Evolutionary conservation across 768 basidiomycete genomes (phyloP), one percentile per base, ranked within the genome.

Genomic region (Mycena venus): DNA sequence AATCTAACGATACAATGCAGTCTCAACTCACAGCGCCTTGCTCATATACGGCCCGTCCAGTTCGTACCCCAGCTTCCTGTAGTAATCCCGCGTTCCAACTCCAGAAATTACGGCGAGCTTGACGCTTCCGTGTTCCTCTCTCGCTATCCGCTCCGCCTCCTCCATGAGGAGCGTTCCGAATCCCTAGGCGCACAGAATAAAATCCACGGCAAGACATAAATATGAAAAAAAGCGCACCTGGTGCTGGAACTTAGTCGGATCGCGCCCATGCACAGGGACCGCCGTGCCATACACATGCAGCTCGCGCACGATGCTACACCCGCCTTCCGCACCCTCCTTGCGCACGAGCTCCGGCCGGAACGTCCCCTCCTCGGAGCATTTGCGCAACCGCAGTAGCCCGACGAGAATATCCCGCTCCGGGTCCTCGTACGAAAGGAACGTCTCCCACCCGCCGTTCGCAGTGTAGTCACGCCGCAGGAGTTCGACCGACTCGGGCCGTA

Each of bases 391-490:
- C 44, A 99, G 88, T 32, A 99, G 85, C 25, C 98, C 98, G 73
- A 99, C 92, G 55, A 99, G 91, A 82, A 99, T 99, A 79, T 99
- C 98, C 66, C 91, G 92, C 83, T 97, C 96, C 8, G 98, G 98
- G 82, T 99, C 98, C 85, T 99, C 98, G 81, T 99, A 99, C 32
- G 97, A 98, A 6, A 99, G 86, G 90, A 99, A 99, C 2, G 98
- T 99, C 85, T 99, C 98, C 98, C 98, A 99, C 56, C 98, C 97
- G 9, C 97, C 98, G 80, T 99, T 99, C 34, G 98, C 98, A 3
- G 94, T 87, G 83, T 99, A 99, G 82, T 99, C 98, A 44, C 98
- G 90, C 70, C 98, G 91, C 38, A 99, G 91, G 5, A 99, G 92
- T 83, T 99, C 98, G 63, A 98, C 95, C 19, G 95, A 94, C 82